Base-by-base conservation (phyloP, 305 asterid species). In the Solanum hybrid region DNA sequence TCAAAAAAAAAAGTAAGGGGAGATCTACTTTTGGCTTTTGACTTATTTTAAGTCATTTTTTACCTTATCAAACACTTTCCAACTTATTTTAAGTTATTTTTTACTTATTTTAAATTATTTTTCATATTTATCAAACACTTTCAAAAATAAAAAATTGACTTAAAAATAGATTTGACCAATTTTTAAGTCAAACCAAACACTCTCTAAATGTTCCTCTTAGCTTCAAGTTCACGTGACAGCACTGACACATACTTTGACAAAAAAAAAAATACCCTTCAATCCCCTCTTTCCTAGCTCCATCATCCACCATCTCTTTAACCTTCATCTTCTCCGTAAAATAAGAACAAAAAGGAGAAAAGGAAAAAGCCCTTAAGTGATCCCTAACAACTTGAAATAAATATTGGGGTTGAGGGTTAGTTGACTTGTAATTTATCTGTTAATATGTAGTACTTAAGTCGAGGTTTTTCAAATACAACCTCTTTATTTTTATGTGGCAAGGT, bases 221-320 rank as follows among this genome's bases (percentile, higher is more conserved):
- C 28, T 64, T 64, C 29, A 35, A 82, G 40, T 83, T 83, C 88
- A 85, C 88, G 88, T 85, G 88, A 57, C 34, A 85, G 42, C n/a
- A 57, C 88, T 85, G 88, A 85, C 76, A 51, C 22, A 84, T 18
- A 31, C 35, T 84, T 84, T 84, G 88, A 84, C 76, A 51, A 84
- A 26, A 24, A 57, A 84, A 20, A 24, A 71, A 8, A 39, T 8
- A 46, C 29, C 87, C 11, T 83, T 46, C 11, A 42, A 29, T 16
- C 9, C 8, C 71, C 39, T 42, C 87, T 78, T 36, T n/a, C 28
- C 24, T 5, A 82, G 37, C 87, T 82, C 73, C 36, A 5, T 22
- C 57, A 26, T 36, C 57, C 33, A 79, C 85, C 11, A 5, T 40
- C 69, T 83, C 87, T n/a, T 42, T 46, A 22, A 79, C 61, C 10